Percentiles rank a stretch among this genome's conserved stretches.
These are phyloP conservation scores for Beauveria sp. DNA, from an alignment of 2,329 filamentous ascomycete genomes.

Conservation along the genomic window DNA sequence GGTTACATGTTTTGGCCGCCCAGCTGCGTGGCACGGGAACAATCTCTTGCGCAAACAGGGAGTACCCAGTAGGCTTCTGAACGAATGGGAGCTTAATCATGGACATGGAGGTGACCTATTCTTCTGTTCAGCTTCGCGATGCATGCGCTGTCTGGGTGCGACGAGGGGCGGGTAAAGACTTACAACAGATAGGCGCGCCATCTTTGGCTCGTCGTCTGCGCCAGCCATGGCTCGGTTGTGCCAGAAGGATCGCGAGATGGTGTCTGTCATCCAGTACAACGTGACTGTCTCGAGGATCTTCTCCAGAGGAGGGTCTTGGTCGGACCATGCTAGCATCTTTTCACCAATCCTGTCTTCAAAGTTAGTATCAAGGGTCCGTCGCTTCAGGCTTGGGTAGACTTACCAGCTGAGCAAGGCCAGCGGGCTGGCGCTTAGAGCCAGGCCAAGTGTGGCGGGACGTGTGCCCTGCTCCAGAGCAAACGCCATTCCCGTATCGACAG, in stretches of 20 bases:
- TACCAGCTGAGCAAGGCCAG: conserved; percentile 48
- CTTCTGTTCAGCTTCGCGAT: not conserved
- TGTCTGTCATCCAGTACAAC: conserved; percentile 49
- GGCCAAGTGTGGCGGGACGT: conserved; percentile 47
- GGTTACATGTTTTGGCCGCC: conserved; percentile 25
- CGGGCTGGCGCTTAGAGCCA: conserved; percentile 44
- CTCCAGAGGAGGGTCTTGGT: conserved; percentile 31
- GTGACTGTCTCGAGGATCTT: conserved; percentile 41
- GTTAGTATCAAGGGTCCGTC: not conserved
- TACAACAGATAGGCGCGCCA: conserved; percentile 13
- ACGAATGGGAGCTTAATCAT: conserved; percentile 13
- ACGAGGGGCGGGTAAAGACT: not conserved
- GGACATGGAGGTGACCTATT: conserved; percentile 7
- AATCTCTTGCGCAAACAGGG: conserved; percentile 36
- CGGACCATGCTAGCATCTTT: conserved; percentile 47
- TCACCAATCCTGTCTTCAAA: conserved; percentile 39
- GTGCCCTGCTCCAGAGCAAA: conserved; percentile 48
- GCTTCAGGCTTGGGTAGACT: not conserved
- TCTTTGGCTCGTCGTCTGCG: conserved; percentile 18
- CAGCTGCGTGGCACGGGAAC: conserved; percentile 28
- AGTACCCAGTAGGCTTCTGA: conserved; percentile 39
- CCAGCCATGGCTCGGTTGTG: conserved; percentile 31
- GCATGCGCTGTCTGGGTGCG: not conserved
- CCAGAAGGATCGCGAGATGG: conserved; percentile 39
- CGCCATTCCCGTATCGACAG: conserved; percentile 32